A percentile compares a stretch with the other conserved stretches of the same genome.
Evolutionary conservation across 2,329 filamentous ascomycete species (phyloP).

Genomic region (Diplodia intermedia): DNA sequence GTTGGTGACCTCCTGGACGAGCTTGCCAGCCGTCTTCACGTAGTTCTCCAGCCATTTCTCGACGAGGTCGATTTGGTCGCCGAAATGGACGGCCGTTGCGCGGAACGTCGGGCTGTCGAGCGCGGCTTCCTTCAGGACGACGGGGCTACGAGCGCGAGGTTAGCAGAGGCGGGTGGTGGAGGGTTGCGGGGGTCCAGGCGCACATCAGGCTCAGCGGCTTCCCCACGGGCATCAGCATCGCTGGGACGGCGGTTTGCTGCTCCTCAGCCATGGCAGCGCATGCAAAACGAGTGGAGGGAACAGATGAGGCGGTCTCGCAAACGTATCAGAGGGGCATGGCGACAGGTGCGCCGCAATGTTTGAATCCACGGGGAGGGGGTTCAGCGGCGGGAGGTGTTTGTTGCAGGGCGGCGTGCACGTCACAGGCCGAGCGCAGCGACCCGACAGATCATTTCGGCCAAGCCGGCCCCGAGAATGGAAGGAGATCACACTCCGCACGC

Average conservation of each 20-base stretch:
- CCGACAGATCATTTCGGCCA: slow-evolving; percentile 28
- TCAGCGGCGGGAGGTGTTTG: slow-evolving; percentile 28
- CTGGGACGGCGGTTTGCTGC: slow-evolving; percentile 37
- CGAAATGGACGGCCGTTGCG: slow-evolving; percentile 82
- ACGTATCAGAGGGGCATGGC: slow-evolving; percentile 20
- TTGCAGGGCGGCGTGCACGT: slow-evolving; percentile 24
- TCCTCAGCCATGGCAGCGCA: slow-evolving; percentile 46
- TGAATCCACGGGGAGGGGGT: slow-evolving; percentile 13
- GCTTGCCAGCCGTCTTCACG: slow-evolving; percentile 66
- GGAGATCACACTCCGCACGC: slow-evolving; percentile 11
- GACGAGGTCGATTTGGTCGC: slow-evolving; percentile 87
- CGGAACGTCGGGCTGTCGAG: slow-evolving; percentile 97
- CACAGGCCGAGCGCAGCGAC: slow-evolving; percentile 31
- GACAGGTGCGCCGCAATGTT: slow-evolving; percentile 12
- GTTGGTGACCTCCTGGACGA: slow-evolving; percentile 70
- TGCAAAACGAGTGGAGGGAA: slow-evolving; percentile 6
- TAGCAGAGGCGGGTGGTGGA: slow-evolving; percentile 27
- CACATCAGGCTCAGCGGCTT: slow-evolving; percentile 53
- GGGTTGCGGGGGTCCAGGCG: slow-evolving; percentile 29
- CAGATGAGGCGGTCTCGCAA: background rate
- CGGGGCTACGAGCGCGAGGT: slow-evolving; percentile 63
- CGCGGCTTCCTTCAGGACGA: slow-evolving; percentile 90
- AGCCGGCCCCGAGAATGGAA: slow-evolving; percentile 12
- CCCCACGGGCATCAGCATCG: slow-evolving; percentile 49
- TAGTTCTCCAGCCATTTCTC: slow-evolving; percentile 90